Evolutionary conservation across 768 basidiomycete species (phyloP), one percentile per base, ranked within the genome.

Genomic region (Rhizopogon roseolus): DNA sequence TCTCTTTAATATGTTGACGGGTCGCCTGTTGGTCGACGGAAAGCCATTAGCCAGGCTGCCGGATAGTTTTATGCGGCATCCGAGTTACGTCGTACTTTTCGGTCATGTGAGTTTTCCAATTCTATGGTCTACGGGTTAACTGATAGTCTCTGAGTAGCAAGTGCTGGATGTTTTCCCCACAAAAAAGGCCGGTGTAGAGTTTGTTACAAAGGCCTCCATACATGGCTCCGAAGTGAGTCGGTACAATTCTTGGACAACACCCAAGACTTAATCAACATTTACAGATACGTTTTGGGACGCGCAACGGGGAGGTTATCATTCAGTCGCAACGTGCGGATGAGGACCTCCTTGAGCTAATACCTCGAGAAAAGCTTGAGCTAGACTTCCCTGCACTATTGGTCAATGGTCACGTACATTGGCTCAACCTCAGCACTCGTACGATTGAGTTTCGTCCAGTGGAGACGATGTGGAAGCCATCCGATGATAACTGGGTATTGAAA

Each of bases 1-100:
- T 6, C 66, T 72, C 45, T 62, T 76, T 17, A 72, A 81, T 51
- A 34, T 80, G 1, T 55, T 79, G 3, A 58, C 66, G 16, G 78
- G 78, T 11, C 46, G 59, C 22, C 61, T 81, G 1, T 64, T 79
- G 16, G 65, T 81, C 9, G 61, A 74, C 10, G 78, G 78, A 6
- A 68, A 68, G 53, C 66, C 71, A 1, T 52, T 75, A 8, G 71
- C 74, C 16, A 68, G 66, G 22, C 67, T 80, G 13, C 74, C 78
- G 0, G 28, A 40, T 7, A 54, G 57, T 0, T 73, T 79, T 28
- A 40, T 61, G 2, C 44, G 25, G 0, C 69, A 78, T 57, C 29
- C 65, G 1, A 58, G 65, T 2, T 80, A 76, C 52, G 42, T 41
- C 13, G 61, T 66, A 6, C 53, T 78, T n/a, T 71, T 81, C 41